Percentiles rank a stretch among this genome's conserved stretches.
phyloP scores from a whole-genome alignment of 495 filamentous ascomycete species.

The Podospora pseudocomata region DNA sequence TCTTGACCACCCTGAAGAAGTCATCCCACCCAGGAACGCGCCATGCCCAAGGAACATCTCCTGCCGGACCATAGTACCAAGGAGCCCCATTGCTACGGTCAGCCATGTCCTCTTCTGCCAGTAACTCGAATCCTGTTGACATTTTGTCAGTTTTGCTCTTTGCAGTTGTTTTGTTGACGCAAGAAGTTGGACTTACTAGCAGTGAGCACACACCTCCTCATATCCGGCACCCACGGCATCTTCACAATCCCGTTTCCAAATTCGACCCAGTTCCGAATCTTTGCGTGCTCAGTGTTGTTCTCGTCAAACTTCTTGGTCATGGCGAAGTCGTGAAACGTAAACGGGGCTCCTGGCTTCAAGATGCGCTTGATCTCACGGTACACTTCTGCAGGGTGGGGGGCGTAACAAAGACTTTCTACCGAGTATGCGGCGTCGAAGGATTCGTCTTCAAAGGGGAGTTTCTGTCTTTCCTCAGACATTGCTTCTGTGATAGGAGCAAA shows the following conservation, averaged over 20 bases:
- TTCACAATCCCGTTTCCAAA: constrained; percentile 22
- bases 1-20: constrained; percentile 12
- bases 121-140: constrained; percentile 17
- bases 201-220: constrained; percentile 13
- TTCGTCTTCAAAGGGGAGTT: constrained; percentile 23
- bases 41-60: constrained; percentile 21
- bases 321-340: constrained; percentile 21
- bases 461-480: constrained; percentile 6
- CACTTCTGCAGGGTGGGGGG: constrained; percentile 10
- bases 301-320: constrained; percentile 26
- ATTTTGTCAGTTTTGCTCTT: background rate
- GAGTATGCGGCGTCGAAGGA: constrained; percentile 24
- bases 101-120: constrained; percentile 19
- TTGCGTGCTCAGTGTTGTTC: constrained; percentile 11
- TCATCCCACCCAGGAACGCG: constrained; percentile 15
- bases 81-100: constrained; percentile 15
- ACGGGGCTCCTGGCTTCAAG: constrained; percentile 22
- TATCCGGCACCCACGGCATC: constrained; percentile 21
- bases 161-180: background rate
- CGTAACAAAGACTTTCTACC: constrained; percentile 21
- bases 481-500: background rate
- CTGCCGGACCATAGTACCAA: constrained; percentile 23
- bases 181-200: constrained; percentile 13
- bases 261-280: constrained; percentile 24
- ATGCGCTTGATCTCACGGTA: constrained; percentile 23